phyloP scores from a whole-genome alignment of 164 flowering plant species.

The Paratinospora sagittata region DNA sequence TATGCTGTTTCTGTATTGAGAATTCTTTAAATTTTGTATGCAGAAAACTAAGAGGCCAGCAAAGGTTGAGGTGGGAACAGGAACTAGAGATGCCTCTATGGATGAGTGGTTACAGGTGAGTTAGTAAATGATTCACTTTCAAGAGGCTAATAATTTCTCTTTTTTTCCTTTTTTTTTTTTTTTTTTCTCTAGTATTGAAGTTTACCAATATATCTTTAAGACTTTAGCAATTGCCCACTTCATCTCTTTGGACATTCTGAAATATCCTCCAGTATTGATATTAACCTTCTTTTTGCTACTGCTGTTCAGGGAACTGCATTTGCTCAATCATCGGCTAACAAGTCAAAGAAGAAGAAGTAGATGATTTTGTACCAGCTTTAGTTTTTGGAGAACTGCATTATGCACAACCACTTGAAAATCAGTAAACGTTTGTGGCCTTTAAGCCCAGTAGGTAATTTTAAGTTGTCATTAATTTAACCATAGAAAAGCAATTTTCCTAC shows the following conservation, averaged over 20 bases:
- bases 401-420: not conserved
- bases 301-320: constrained; percentile 86
- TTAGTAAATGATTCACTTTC: constrained; percentile 5
- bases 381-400: not conserved
- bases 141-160: not conserved
- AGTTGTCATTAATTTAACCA: not conserved
- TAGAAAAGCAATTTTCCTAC: not conserved
- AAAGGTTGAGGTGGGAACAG: constrained; percentile 93
- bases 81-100: constrained; percentile 59
- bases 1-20: not conserved
- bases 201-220: not conserved
- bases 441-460: not conserved
- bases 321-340: constrained; percentile 54
- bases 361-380: not conserved
- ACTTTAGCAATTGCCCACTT: not conserved
- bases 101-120: constrained; percentile 95
- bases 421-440: too few relatives aligned
- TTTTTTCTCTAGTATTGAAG: not conserved
- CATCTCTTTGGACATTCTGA: not conserved
- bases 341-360: constrained; percentile 81
- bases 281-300: not conserved
- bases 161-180: not conserved
- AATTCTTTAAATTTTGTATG: not conserved
- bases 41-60: constrained; percentile 87
- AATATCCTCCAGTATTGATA: not conserved